phyloP scores from a whole-genome alignment of 2,329 filamentous ascomycete genomes.

The Lasiodiplodia theobromae region DNA sequence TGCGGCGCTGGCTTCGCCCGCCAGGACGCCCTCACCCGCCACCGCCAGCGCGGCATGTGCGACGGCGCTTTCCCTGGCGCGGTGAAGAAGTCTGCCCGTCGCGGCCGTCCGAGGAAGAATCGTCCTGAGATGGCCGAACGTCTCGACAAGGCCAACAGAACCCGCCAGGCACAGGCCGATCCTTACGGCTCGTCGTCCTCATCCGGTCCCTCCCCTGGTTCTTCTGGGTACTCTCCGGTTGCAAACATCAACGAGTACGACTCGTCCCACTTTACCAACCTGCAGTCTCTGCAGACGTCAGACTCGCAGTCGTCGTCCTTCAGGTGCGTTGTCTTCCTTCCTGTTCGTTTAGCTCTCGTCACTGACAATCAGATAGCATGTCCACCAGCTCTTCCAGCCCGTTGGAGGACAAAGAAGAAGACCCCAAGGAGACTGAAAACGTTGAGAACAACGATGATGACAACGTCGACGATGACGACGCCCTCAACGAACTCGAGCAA shows the following conservation, averaged over 20 bases:
- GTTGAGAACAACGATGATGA: background rate
- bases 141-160: constrained; percentile 62
- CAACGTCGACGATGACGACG: constrained; percentile 33
- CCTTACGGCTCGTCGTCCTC: constrained; percentile 45
- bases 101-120: constrained; percentile 69
- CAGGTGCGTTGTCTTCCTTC: background rate
- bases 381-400: constrained; percentile 14
- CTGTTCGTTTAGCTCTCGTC: background rate
- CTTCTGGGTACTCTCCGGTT: constrained; percentile 27
- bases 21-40: constrained; percentile 92
- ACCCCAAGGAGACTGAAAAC: constrained; percentile 5
- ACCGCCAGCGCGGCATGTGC: constrained; percentile 95
- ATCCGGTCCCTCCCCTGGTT: constrained; percentile 26
- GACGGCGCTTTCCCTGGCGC: constrained; percentile 90
- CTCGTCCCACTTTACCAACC: constrained; percentile 27
- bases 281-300: constrained; percentile 21
- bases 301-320: constrained; percentile 22
- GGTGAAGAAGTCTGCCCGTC: constrained; percentile 71
- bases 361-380: background rate
- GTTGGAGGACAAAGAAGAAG: background rate
- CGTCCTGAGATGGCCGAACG: constrained; percentile 66
- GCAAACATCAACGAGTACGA: constrained; percentile 29
- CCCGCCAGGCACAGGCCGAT: constrained; percentile 50
- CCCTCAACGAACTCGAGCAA: constrained; percentile 41
- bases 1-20: constrained; percentile 95